These are phyloP conservation scores for Solanum virginianum DNA, from an alignment of 257 asterid species.

Conservation along the genomic window DNA sequence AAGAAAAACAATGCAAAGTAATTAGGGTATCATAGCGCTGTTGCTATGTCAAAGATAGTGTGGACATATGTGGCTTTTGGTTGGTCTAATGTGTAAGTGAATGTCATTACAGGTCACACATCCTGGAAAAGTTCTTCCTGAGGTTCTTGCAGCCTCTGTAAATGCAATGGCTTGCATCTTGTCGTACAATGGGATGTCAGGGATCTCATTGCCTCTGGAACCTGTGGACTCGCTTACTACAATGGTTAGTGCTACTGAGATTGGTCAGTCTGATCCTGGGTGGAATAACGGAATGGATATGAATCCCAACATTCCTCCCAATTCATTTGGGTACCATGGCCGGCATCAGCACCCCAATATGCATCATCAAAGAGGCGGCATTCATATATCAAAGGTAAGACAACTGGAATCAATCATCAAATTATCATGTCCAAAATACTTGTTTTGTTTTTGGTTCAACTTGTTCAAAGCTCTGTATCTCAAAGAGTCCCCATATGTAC, in stretches of 20 bases:
- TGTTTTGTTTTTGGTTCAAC: background rate
- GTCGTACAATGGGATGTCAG: conserved; percentile 58
- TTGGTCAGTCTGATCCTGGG: conserved; percentile 10
- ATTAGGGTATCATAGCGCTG: background rate
- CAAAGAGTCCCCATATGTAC: background rate
- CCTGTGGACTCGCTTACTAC: conserved; percentile 26
- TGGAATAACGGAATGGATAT: background rate
- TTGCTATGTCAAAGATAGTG: background rate
- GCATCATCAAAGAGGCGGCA: conserved; percentile 3
- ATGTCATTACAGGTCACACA: conserved; percentile 37
- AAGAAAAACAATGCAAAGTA: background rate
- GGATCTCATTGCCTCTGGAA: conserved; percentile 27
- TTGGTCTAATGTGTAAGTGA: background rate
- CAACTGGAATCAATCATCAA: background rate
- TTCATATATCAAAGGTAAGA: background rate
- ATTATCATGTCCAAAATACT: background rate
- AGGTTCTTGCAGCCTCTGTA: conserved; percentile 49
- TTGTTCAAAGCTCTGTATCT: background rate
- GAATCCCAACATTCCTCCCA: conserved; percentile 14
- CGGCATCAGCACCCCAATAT: background rate
- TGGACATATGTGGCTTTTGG: background rate
- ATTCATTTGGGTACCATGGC: conserved; percentile 10
- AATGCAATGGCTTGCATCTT: conserved; percentile 45
- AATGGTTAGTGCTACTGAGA: conserved; percentile 31
- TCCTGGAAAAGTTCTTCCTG: conserved; percentile 52